These are phyloP conservation scores for Verticillium nubilum DNA, from an alignment of 2,329 filamentous ascomycete species.

Conservation along the genomic window DNA sequence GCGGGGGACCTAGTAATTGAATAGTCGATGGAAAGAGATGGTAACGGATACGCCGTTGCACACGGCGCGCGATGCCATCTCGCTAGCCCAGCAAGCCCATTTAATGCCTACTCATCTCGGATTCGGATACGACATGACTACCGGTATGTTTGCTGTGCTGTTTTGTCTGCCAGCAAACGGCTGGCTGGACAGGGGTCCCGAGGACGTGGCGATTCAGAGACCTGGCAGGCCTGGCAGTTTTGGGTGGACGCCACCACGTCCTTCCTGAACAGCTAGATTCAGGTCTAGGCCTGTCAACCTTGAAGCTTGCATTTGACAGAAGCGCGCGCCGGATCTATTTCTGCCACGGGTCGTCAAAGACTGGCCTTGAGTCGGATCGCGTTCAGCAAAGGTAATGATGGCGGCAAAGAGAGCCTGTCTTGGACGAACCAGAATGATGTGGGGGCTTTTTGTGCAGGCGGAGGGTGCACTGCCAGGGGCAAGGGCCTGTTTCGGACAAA, in stretches of 20 bases:
- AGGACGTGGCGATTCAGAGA: neutral
- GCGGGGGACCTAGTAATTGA: no score
- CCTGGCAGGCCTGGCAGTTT: neutral
- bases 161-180: neutral
- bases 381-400: neutral
- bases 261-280: neutral
- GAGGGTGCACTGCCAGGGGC: neutral
- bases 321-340: slow-evolving; percentile 25
- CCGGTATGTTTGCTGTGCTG: neutral
- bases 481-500: slow-evolving; percentile 12
- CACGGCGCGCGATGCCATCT: neutral
- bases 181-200: neutral
- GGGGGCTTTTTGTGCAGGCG: neutral
- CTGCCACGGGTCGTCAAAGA: neutral
- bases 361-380: neutral
- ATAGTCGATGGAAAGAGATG: neutral
- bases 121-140: neutral
- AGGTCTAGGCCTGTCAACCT: neutral
- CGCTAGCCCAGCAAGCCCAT: neutral
- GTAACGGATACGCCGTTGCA: neutral
- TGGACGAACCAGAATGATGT: neutral
- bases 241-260: neutral
- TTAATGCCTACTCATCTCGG: neutral
- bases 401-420: neutral
- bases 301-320: neutral